These are phyloP conservation scores for Nadsonia commutata DNA, from an alignment of 1,139 yeast species.

Conservation along the genomic window DNA sequence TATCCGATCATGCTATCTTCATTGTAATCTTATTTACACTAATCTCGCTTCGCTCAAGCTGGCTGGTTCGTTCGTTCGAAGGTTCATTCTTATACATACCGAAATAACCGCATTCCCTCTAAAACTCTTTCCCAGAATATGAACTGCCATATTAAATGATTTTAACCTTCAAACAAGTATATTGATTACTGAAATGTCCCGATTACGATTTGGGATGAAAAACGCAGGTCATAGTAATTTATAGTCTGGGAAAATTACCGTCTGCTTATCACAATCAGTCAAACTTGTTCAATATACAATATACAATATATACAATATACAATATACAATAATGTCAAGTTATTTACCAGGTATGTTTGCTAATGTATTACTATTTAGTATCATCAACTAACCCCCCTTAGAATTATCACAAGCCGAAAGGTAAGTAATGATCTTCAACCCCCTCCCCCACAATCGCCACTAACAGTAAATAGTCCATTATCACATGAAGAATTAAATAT, in stretches of 20 bases:
- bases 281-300: no score
- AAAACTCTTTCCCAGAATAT: constrained; percentile 28
- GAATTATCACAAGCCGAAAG: neutral
- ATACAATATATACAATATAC: no score
- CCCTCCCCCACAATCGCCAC: neutral
- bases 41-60: no score
- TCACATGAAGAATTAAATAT: constrained; percentile 62
- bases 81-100: constrained; percentile 12
- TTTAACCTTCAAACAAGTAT: constrained; percentile 8
- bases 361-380: no score
- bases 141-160: constrained; percentile 24
- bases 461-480: constrained; percentile 31
- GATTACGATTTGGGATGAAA: neutral
- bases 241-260: no score
- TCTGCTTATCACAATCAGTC: no score
- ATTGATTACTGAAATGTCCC: constrained; percentile 1
- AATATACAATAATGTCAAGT: no score
- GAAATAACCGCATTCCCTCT: constrained; percentile 26
- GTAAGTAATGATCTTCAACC: neutral
- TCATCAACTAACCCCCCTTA: neutral
- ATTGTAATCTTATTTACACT: no score
- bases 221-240: no score
- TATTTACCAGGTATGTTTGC: no score
- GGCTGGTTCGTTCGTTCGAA: neutral
- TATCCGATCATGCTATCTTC: no score